phyloP scores from a whole-genome alignment of 345 rosid species.

The Euphorbia lathyris region DNA sequence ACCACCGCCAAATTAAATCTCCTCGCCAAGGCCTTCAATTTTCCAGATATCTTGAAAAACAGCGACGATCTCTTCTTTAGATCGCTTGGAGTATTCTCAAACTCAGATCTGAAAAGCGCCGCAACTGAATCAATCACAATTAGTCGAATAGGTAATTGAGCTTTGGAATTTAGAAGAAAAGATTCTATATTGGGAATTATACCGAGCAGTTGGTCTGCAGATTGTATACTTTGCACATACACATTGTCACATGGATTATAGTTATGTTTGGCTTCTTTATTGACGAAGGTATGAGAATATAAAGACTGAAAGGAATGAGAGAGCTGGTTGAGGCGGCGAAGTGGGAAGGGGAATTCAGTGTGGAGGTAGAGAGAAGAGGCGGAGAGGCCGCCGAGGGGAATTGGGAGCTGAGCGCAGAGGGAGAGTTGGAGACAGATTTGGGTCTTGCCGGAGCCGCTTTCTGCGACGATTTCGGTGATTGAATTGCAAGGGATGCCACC shows the following conservation, averaged over 20 bases:
- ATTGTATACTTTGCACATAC: conserved; percentile 54
- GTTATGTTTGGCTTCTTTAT: not conserved
- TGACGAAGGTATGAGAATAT: conserved; percentile 25
- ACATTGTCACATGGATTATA: conserved; percentile 54
- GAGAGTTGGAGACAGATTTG: conserved; percentile 85
- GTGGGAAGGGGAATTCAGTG: conserved; percentile 73
- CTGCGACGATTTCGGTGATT: conserved; percentile 77
- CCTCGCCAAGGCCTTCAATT: conserved; percentile 60
- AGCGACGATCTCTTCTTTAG: conserved; percentile 59
- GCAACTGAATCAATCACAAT: conserved; percentile 84
- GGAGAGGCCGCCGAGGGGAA: conserved; percentile 65
- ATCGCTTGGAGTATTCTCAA: conserved; percentile 68
- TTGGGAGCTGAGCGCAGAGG: conserved; percentile 71
- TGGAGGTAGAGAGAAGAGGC: conserved; percentile 74
- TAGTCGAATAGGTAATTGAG: conserved; percentile 54
- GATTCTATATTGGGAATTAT: conserved; percentile 57
- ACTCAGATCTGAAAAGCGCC: conserved; percentile 81
- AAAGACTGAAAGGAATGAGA: conserved; percentile 38
- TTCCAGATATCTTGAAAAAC: conserved; percentile 75
- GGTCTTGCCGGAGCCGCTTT: conserved; percentile 85
- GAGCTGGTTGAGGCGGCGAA: conserved; percentile 71
- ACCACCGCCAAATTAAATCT: conserved; percentile 63
- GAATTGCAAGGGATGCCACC: conserved; percentile 81
- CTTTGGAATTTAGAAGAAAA: conserved; percentile 37
- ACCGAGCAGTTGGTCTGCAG: conserved; percentile 67